A percentile compares a stretch with the other conserved stretches of the same genome.
Conservation (phyloP, 352 stramenopile genomes). For the Phytophthora hybrid region DNA sequence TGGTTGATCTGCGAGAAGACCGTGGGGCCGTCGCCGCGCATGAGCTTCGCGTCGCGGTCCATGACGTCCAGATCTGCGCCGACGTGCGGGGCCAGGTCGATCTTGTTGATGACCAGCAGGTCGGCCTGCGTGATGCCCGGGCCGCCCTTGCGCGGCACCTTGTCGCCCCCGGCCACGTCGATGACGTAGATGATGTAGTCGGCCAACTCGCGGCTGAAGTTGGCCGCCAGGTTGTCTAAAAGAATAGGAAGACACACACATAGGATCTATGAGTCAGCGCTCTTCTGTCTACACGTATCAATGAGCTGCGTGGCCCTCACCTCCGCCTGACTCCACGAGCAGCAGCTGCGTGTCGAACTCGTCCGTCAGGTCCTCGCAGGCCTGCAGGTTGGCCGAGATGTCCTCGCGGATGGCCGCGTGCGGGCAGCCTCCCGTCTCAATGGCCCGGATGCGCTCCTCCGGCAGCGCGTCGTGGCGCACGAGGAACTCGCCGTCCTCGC, state of each 20-base stretch:
- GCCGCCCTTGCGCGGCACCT: slow-evolving; percentile 98
- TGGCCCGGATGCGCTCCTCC: slow-evolving; percentile 92
- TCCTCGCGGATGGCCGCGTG: slow-evolving; percentile 98
- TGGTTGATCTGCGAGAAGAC: slow-evolving; percentile 97
- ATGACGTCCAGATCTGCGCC: slow-evolving; percentile 96
- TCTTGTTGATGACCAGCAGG: slow-evolving; percentile 99
- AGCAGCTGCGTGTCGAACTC: slow-evolving; percentile 88
- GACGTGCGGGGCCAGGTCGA: slow-evolving; percentile 96
- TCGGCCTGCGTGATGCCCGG: slow-evolving; percentile 98
- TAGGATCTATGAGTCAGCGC: background rate
- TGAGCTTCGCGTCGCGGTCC: slow-evolving; percentile 94
- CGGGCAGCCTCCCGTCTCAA: slow-evolving; percentile 98
- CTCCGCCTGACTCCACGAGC: slow-evolving; percentile 91
- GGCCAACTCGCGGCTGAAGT: slow-evolving; percentile 97
- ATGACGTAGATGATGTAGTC: slow-evolving; percentile 99
- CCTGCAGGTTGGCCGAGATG: slow-evolving; percentile 97
- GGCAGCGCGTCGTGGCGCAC: slow-evolving; percentile 92
- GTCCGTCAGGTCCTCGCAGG: slow-evolving; percentile 95
- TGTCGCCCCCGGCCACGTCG: slow-evolving; percentile 98
- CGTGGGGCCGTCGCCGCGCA: slow-evolving; percentile 94
- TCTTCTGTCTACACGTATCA: too few relatives aligned
- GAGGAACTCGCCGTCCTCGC: slow-evolving; percentile 99
- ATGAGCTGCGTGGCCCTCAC: slow-evolving; percentile 30
- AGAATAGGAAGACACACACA: slow-evolving; percentile 4
- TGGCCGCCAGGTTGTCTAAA: slow-evolving; percentile 97